Conservation (phyloP, 768 basidiomycete species). For the Sporobolomyces roseus region DNA sequence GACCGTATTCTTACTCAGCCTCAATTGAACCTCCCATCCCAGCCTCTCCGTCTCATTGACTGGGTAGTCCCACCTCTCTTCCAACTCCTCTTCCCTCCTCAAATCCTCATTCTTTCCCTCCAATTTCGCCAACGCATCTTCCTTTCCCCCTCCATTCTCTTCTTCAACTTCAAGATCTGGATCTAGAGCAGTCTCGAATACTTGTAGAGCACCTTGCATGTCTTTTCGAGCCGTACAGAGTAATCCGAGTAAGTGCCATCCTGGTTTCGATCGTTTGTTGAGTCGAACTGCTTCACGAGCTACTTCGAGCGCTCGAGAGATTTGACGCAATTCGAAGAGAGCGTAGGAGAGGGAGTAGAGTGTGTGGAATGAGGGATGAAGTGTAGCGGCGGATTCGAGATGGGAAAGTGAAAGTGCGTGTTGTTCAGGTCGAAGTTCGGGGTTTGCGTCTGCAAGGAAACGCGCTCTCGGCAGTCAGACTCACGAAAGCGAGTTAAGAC, state of each 20-base stretch:
- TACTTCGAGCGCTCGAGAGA: conserved; percentile 63
- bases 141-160: neutral
- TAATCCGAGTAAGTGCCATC: conserved; percentile 87
- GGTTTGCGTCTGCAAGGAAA: conserved; percentile 60
- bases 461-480: neutral
- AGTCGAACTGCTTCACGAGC: conserved; percentile 71
- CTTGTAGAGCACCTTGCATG: conserved; percentile 69
- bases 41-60: conserved; percentile 52
- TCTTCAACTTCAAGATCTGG: neutral
- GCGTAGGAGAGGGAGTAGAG: conserved; percentile 80
- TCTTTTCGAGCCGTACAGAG: conserved; percentile 73
- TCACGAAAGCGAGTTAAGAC: neutral
- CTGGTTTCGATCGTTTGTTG: conserved; percentile 58
- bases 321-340: conserved; percentile 63
- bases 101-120: neutral
- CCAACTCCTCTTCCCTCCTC: neutral
- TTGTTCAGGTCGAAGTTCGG: conserved; percentile 58
- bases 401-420: conserved; percentile 60
- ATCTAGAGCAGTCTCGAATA: conserved; percentile 69
- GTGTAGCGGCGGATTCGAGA: conserved; percentile 46
- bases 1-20: conserved; percentile 78
- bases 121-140: conserved; percentile 4
- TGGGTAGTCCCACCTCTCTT: conserved; percentile 14
- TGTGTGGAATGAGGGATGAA: conserved; percentile 50
- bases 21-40: conserved; percentile 73